phyloP scores from a whole-genome alignment of 352 stramenopile species.

The Phytophthora pinifolia region DNA sequence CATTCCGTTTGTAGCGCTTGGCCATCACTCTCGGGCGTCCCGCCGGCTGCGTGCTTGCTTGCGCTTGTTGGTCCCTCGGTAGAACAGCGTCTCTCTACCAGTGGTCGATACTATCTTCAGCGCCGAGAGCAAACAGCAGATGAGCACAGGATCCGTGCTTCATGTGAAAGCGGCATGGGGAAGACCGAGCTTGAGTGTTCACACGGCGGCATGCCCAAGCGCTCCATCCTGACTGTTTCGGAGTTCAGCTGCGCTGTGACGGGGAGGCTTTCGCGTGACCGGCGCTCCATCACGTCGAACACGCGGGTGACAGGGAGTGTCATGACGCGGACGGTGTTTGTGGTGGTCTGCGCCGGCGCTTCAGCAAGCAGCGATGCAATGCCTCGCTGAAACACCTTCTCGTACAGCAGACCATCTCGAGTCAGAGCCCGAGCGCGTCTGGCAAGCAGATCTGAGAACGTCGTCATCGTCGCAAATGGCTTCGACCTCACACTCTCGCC shows the following conservation, averaged over 20 bases:
- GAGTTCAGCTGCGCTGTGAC: conserved; percentile 1
- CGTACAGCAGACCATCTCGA: background rate
- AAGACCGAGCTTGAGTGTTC: background rate
- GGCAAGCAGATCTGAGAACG: background rate
- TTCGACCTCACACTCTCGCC: background rate
- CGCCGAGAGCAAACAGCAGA: conserved; percentile 6
- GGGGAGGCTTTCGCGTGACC: conserved; percentile 1
- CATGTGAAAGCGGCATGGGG: conserved; percentile 4
- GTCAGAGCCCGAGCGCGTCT: background rate
- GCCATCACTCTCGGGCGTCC: background rate
- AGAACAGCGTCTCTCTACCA: conserved; percentile 5
- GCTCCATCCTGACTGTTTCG: conserved; percentile 8
- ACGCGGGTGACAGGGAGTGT: background rate
- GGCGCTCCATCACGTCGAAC: background rate
- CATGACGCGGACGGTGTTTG: background rate
- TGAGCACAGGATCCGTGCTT: conserved; percentile 18
- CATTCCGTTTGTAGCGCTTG: background rate
- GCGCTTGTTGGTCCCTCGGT: conserved; percentile 4
- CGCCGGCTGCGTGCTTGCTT: background rate
- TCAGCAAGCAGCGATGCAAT: conserved; percentile 6
- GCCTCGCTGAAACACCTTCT: background rate
- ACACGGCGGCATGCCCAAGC: conserved; percentile 4
- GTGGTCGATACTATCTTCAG: background rate
- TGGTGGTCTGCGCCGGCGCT: background rate
- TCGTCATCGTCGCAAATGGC: background rate